phyloP scores from a whole-genome alignment of 805 yeast species.

The Priceomyces medius region DNA sequence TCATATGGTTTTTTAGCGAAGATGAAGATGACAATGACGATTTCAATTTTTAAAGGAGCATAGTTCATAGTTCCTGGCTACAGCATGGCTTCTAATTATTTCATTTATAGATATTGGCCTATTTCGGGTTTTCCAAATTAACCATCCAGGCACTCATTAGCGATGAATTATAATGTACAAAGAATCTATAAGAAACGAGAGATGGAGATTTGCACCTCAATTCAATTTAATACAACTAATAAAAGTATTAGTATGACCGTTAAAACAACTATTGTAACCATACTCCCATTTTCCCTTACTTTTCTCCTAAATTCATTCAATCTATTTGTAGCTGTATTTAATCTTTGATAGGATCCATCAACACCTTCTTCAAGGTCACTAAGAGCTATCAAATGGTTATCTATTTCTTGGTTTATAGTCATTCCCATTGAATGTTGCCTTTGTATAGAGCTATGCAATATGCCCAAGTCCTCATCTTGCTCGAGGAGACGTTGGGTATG shows the following conservation, averaged over 20 bases:
- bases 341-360: conserved; percentile 28
- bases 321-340: conserved; percentile 31
- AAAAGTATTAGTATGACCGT: conserved; percentile 39
- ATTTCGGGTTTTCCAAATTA: neutral
- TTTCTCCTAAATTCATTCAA: conserved; percentile 31
- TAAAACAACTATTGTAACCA: conserved; percentile 40
- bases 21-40: conserved; percentile 46
- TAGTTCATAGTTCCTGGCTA: neutral
- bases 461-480: conserved; percentile 38
- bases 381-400: conserved; percentile 40
- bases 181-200: neutral
- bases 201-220: neutral
- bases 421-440: conserved; percentile 42
- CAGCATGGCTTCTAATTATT: neutral
- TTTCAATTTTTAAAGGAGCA: conserved; percentile 34
- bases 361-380: conserved; percentile 44
- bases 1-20: conserved; percentile 47
- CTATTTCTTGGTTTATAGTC: conserved; percentile 37
- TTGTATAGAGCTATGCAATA: conserved; percentile 32
- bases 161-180: neutral
- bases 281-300: conserved; percentile 42
- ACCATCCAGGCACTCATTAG: neutral
- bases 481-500: conserved; percentile 41
- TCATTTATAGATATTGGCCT: conserved; percentile 1
- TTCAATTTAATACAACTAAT: conserved; percentile 41